Percentiles rank a stretch among this genome's conserved stretches.
These are phyloP conservation scores for Pseudomonodictys pantanalensis DNA, from an alignment of 495 filamentous ascomycete species.

Conservation along the genomic window DNA sequence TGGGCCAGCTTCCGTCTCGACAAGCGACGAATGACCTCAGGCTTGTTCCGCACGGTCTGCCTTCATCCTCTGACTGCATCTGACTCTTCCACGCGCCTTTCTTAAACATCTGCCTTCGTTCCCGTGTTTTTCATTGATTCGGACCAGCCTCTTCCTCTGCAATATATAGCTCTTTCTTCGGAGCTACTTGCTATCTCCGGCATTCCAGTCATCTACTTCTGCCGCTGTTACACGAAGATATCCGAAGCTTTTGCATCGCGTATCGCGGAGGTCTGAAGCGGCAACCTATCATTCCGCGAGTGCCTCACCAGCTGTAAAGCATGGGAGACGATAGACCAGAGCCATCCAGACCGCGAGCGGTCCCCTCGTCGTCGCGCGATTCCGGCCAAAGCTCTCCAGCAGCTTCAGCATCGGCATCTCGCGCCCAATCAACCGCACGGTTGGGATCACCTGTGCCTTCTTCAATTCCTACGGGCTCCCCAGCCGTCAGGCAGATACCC, in stretches of 20 bases:
- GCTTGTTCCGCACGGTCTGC: neutral
- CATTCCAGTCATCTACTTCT: neutral
- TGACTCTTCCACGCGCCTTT: neutral
- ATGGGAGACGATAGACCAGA: slow-evolving; percentile 25
- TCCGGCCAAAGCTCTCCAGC: slow-evolving; percentile 20
- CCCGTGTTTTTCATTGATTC: neutral
- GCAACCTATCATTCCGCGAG: neutral
- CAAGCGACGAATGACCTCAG: slow-evolving; percentile 23
- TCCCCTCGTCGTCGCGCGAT: slow-evolving; percentile 24
- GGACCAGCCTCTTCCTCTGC: neutral
- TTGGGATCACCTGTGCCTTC: slow-evolving; percentile 38
- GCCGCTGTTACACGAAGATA: slow-evolving; percentile 19
- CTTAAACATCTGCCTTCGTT: neutral
- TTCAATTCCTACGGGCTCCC: slow-evolving; percentile 11
- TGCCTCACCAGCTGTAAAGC: neutral
- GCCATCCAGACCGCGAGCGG: slow-evolving; percentile 19
- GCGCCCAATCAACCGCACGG: slow-evolving; percentile 33
- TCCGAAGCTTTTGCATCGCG: slow-evolving; percentile 8
- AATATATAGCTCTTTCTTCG: no score
- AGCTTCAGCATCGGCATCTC: slow-evolving; percentile 21
- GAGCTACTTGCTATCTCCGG: no score
- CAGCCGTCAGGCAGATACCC: slow-evolving; percentile 34
- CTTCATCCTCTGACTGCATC: neutral
- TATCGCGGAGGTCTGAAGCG: neutral
- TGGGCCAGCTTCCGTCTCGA: neutral